These are phyloP conservation scores for Dryas octopetala DNA, from an alignment of 306 rosid genomes.

Conservation along the genomic window DNA sequence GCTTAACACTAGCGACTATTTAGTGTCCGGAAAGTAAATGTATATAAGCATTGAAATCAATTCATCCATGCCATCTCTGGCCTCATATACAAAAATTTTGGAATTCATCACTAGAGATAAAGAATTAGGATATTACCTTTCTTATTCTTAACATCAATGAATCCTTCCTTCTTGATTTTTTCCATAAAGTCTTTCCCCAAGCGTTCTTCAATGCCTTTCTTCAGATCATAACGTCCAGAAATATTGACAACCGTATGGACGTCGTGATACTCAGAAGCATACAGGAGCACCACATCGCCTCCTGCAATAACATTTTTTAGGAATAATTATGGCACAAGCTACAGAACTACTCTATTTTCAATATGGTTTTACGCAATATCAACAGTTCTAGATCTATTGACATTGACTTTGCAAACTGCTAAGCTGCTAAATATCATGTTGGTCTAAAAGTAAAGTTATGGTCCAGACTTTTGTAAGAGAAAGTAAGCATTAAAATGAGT, in stretches of 20 bases:
- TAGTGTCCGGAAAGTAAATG: too few relatives aligned
- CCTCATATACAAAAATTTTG: not conserved
- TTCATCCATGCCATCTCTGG: not conserved
- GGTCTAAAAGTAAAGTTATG: not conserved
- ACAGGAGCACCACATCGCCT: constrained; percentile 67
- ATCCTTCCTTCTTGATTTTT: constrained; percentile 59
- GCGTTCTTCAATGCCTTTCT: constrained; percentile 44
- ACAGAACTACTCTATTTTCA: not conserved
- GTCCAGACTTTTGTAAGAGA: not conserved
- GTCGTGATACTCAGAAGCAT: constrained; percentile 64
- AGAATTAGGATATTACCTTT: constrained; percentile 39
- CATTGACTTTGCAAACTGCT: not conserved
- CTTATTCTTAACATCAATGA: constrained; percentile 49
- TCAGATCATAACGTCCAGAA: constrained; percentile 74
- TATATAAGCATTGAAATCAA: too few relatives aligned
- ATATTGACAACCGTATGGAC: constrained; percentile 56
- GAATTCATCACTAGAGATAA: not conserved
- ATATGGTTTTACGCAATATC: not conserved
- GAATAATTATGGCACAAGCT: not conserved
- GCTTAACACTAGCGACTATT: too few relatives aligned
- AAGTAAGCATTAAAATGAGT: not conserved
- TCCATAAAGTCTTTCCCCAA: constrained; percentile 61
- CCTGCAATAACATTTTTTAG: constrained; percentile 42
- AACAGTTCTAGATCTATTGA: not conserved
- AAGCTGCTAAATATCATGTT: not conserved